Evolutionary conservation across 805 yeast species (phyloP), one percentile per base, ranked within the genome.

Genomic region (Pichia sporocuriosa): DNA sequence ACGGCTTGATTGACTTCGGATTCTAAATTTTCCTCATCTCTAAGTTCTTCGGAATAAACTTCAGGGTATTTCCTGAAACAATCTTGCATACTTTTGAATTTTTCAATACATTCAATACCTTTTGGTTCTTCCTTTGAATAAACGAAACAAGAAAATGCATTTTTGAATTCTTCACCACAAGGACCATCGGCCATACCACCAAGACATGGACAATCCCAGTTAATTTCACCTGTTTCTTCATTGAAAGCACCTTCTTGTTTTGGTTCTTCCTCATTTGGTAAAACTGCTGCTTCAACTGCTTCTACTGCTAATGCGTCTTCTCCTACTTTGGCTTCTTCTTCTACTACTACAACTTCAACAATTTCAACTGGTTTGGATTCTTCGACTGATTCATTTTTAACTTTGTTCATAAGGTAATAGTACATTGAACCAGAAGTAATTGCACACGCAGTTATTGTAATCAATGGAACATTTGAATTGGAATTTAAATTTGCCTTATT

Each of bases 101-200:
- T 84, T 55, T 84, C 86, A 53, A 90, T 77, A 67, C 98, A 93
- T 62, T 93, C 97, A 47, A 84, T 77, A 37, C 98, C 98, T 70
- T 90, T 90, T 59, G 97, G 97, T 61, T 90, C 97, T 44, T 82
- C 81, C 56, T 82, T 86, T 6, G 97, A 88, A 69, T 83, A 88
- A 32, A 93, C 90, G 58, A 93, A 93, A 63, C 98, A 93, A 9
- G 95, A 73, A 62, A 93, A 93, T 0, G 98, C 97, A 40, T 77
- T 87, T 67, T 85, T 87, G 71, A 87, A 87, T 66, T 88, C 95
- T 55, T 81, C 89, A 44, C 98, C 98, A 68, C 98, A 93, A 42
- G 98, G 97, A 0, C 98, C 98, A 51, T 89, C 73, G 25, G 98
- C 97, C 97, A 93, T 87, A 32, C 98, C 98, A 26, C 97, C 98